Evolutionary conservation across 169 alveolate genomes (phyloP).

Genomic region (Cryptosporidium tyzzeri): DNA sequence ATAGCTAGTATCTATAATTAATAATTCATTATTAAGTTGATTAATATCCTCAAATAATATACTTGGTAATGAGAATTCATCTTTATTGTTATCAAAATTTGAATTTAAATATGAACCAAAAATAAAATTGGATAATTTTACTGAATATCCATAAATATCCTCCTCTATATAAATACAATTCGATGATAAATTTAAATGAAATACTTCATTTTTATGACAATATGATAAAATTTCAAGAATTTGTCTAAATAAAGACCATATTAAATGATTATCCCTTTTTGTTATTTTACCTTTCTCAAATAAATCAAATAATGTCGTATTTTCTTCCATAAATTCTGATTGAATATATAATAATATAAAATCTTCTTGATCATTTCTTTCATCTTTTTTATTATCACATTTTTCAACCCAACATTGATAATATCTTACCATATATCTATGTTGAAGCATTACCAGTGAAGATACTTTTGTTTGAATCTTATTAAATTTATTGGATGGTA

Average conservation of each 20-base stretch:
- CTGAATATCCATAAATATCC: constrained; percentile 56
- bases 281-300: constrained; percentile 25
- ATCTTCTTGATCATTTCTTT: constrained; percentile 1
- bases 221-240: constrained; percentile 52
- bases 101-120: constrained; percentile 34
- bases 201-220: constrained; percentile 44
- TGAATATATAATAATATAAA: constrained; percentile 45
- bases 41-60: background rate
- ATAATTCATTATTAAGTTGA: background rate
- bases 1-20: constrained; percentile 3
- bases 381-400: constrained; percentile 11
- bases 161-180: constrained; percentile 58
- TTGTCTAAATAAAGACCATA: constrained; percentile 70
- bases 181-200: constrained; percentile 52
- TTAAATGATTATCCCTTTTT: constrained; percentile 25
- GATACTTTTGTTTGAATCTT: constrained; percentile 29
- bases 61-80: constrained; percentile 2
- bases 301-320: constrained; percentile 19
- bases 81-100: background rate
- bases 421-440: constrained; percentile 54
- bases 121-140: constrained; percentile 56
- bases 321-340: constrained; percentile 55
- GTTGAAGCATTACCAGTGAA: constrained; percentile 71
- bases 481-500: constrained; percentile 9
- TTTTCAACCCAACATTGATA: constrained; percentile 74